Evolutionary conservation across 169 alveolate genomes (phyloP).

Genomic region (Neospora caninum): DNA sequence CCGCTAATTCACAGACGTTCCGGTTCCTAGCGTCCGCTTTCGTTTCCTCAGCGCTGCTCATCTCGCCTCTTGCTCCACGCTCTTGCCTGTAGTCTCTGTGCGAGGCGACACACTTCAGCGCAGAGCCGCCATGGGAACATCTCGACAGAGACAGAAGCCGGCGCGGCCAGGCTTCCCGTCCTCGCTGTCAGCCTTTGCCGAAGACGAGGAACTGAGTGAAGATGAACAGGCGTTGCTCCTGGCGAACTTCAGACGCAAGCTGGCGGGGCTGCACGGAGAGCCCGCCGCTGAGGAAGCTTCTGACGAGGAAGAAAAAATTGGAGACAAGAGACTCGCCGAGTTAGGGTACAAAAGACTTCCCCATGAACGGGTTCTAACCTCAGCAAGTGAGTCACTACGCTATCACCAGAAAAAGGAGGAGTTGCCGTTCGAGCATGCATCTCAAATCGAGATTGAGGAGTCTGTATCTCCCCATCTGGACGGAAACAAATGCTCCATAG

Average conservation of each 20-base stretch:
- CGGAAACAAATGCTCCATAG: no score
- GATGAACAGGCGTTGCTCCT: slow-evolving; percentile 58
- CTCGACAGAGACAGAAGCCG: neutral
- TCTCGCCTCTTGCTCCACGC: neutral
- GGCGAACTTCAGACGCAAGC: slow-evolving; percentile 28
- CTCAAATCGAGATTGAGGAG: no score
- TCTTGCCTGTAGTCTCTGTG: no score
- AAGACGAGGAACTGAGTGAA: slow-evolving; percentile 38
- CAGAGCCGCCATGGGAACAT: neutral
- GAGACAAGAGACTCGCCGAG: slow-evolving; percentile 14
- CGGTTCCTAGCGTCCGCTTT: no score
- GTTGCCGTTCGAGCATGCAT: no score
- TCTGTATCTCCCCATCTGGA: no score
- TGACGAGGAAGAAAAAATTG: neutral
- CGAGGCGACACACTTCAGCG: no score
- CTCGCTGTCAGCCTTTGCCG: neutral
- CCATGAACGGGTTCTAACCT: slow-evolving; percentile 28
- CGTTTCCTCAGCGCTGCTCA: no score
- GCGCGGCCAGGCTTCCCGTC: neutral
- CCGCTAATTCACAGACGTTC: no score
- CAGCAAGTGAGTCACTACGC: neutral
- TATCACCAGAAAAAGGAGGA: no score
- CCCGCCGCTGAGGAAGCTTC: neutral
- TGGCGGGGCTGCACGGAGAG: neutral
- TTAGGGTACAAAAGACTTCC: slow-evolving; percentile 45